These are phyloP conservation scores for Erysimum cheiri DNA, from an alignment of 441 rosid genomes.

Conservation along the genomic window DNA sequence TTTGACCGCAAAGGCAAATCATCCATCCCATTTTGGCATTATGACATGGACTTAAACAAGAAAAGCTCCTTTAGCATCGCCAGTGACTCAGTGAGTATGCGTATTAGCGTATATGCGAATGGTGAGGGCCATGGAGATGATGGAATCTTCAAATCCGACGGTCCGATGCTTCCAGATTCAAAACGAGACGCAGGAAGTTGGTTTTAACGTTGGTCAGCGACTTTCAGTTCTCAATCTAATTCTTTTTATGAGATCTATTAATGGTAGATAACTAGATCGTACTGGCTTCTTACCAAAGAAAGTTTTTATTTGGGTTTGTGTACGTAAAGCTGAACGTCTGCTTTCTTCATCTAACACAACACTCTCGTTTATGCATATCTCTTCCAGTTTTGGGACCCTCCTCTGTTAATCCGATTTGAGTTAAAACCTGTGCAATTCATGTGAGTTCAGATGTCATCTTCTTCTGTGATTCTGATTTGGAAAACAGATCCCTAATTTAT, in stretches of 20 bases:
- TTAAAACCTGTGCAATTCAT: not conserved
- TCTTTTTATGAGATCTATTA: not conserved
- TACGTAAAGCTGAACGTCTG: not conserved
- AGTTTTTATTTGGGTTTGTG: not conserved
- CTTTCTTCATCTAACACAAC: not conserved
- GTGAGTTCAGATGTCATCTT: conserved; percentile 5
- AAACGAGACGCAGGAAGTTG: not conserved
- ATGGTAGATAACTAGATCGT: not conserved
- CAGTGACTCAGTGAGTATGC: too few species aligned
- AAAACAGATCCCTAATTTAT: not conserved
- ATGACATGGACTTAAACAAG: not conserved
- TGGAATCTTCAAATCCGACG: too few species aligned
- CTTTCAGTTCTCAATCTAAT: not conserved
- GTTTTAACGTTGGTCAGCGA: not conserved
- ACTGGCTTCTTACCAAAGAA: not conserved
- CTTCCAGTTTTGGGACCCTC: not conserved
- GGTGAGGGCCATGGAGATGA: conserved; percentile 3
- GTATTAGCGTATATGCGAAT: too few species aligned
- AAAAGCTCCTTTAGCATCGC: conserved; percentile 43
- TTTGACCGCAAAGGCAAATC: not conserved
- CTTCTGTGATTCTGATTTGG: not conserved
- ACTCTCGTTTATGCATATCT: not conserved
- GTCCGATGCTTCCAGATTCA: too few species aligned
- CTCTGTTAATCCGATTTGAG: not conserved
- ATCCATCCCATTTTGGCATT: not conserved